Percentiles rank a stretch among this genome's conserved stretches.
Conservation (phyloP, 306 rosid genomes). For the Carpinus viminea region DNA sequence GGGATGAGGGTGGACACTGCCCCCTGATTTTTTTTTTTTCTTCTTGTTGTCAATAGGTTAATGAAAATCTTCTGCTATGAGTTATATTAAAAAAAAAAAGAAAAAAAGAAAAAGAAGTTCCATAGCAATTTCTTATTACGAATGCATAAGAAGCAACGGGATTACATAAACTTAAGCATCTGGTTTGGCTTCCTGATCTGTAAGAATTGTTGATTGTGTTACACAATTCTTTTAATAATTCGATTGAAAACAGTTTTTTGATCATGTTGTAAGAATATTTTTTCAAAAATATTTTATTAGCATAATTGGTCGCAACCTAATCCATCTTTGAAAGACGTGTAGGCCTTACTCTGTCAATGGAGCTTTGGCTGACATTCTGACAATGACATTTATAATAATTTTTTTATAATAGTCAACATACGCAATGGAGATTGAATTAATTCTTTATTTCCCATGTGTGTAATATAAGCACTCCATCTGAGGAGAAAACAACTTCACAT, state of each 20-base stretch:
- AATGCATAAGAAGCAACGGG: neutral
- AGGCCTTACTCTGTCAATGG: too few relatives aligned
- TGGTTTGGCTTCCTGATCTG: neutral
- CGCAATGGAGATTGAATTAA: too few relatives aligned
- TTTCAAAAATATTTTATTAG: too few relatives aligned
- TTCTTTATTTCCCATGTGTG: too few relatives aligned
- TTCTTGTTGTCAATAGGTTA: neutral
- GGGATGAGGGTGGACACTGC: neutral
- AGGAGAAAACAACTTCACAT: neutral
- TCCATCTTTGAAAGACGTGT: too few relatives aligned
- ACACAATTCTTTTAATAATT: neutral
- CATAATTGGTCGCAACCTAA: too few relatives aligned
- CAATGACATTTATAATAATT: too few relatives aligned
- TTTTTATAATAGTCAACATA: too few relatives aligned
- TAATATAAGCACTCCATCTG: neutral
- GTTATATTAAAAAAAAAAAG: conserved; percentile 5
- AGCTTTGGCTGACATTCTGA: too few relatives aligned
- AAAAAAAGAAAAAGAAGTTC: conserved; percentile 2
- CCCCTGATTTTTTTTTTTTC: neutral
- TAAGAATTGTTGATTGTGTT: neutral
- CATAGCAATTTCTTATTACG: neutral
- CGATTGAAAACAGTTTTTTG: neutral
- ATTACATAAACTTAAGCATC: neutral
- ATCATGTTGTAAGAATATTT: too few relatives aligned
- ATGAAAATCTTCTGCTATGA: too few relatives aligned